Evolutionary conservation across 2,329 filamentous ascomycete genomes (phyloP).

Genomic region (Botrytis fabae): DNA sequence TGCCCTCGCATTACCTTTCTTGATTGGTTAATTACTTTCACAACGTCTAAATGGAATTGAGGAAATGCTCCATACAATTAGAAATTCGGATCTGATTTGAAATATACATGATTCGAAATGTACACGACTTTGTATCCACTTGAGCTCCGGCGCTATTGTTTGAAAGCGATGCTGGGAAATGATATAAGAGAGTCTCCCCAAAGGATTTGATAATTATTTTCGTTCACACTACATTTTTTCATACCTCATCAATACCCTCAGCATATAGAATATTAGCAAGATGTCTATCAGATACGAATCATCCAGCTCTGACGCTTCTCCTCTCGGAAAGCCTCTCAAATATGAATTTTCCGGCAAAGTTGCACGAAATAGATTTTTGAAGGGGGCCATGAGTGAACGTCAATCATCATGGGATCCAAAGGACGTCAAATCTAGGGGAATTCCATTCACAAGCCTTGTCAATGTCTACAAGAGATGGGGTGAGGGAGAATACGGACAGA

Average conservation of each 20-base stretch:
- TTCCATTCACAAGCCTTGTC: conserved; percentile 54
- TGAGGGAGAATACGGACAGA: conserved; percentile 55
- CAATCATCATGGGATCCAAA: conserved; percentile 60
- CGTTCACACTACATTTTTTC: not conserved
- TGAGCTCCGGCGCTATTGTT: not conserved
- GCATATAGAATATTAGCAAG: conserved; percentile 15
- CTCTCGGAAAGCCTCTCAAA: conserved; percentile 49
- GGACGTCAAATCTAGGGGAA: conserved; percentile 52
- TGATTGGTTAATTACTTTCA: not conserved
- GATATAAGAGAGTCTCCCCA: not conserved
- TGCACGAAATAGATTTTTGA: conserved; percentile 66
- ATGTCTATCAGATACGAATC: conserved; percentile 36
- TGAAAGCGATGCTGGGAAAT: not conserved
- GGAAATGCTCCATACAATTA: not conserved
- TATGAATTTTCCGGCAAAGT: conserved; percentile 54
- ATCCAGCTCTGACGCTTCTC: conserved; percentile 34
- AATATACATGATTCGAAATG: not conserved
- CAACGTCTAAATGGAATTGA: not conserved
- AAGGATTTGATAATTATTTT: too few relatives aligned
- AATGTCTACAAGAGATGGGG: conserved; percentile 64
- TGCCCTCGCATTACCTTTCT: not conserved
- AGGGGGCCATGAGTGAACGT: conserved; percentile 66
- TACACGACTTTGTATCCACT: not conserved
- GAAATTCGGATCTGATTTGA: not conserved
- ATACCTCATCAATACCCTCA: not conserved